Evolutionary conservation across 345 rosid genomes (phyloP), one percentile per base, ranked within the genome.

Genomic region (Camelina neglecta): DNA sequence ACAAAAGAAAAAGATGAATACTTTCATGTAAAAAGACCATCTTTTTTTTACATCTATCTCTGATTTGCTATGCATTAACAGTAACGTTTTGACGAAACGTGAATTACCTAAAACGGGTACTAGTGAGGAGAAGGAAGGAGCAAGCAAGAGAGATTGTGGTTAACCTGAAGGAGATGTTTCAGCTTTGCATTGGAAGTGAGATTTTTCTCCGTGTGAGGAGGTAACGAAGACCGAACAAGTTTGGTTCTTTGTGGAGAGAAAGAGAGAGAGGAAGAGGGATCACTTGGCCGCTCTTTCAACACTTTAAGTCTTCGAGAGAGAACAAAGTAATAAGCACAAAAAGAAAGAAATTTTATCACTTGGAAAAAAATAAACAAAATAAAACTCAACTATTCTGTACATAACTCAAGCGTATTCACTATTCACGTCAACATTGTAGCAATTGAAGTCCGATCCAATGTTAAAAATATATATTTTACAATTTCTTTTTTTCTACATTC

Each of bases 251-350:
- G 24, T n/a, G 24, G 44, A 16, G 64, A 59, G 47, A 33, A 11
- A 44, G 20, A 26, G 53, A 45, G 42, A n/a, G 44, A 59, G 47
- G 33, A 31, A 72, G 62, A 62, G 60, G 26, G 61, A 26, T 63
- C 70, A 73, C 76, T 49, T 71, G 69, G 76, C 76, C 47, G 70
- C 76, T 63, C 47, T 73, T 73, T 73, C 76, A 44, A 44, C 49
- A 13, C 16, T 13, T 26, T 26, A 44, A 44, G 62, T 31, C 62
- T 31, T 58, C 62, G 12, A 33, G 62, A 31, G 62, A 58, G 41
- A 15, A 31, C 41, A 15, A 31, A 57, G 7, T 13, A 56, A 33
- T 18, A 56, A 13, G 16, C 48, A 26, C 35, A 26, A 15, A 55
- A 12, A 55, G 13, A 15, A 18, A 18, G 21, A 26, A 26, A 3